Evolutionary conservation across 495 filamentous ascomycete species (phyloP).

Genomic region (Thermothielavioides terrestris): DNA sequence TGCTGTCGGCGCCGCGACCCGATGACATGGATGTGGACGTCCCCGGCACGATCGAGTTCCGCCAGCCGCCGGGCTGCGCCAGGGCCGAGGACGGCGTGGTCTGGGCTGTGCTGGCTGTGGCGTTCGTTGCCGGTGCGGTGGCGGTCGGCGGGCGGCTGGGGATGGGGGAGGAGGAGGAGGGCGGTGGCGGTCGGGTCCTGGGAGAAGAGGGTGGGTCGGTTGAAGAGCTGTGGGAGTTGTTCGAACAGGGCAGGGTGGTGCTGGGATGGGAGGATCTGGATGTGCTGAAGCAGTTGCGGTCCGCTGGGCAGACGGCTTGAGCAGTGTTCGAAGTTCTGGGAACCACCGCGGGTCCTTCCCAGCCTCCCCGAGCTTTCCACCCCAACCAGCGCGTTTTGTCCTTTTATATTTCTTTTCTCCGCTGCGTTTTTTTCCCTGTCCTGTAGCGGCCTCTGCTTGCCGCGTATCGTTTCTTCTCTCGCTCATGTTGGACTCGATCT

Average conservation of each 20-base stretch:
- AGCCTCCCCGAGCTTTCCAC: background rate
- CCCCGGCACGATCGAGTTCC: constrained; percentile 22
- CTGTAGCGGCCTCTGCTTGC: no score
- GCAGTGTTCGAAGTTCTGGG: no score
- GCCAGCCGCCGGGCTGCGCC: constrained; percentile 21
- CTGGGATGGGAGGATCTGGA: constrained; percentile 21
- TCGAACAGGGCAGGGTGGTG: constrained; percentile 12
- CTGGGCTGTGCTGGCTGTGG: constrained; percentile 18
- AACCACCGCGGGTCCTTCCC: background rate
- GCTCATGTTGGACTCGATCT: no score
- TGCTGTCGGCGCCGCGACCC: constrained; percentile 1
- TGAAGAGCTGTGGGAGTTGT: constrained; percentile 20
- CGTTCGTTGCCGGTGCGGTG: constrained; percentile 21
- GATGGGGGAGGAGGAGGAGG: background rate
- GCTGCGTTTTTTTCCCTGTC: no score
- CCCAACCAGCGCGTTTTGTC: no score
- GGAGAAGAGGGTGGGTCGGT: constrained; percentile 5
- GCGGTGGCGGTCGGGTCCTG: background rate
- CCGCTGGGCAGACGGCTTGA: no score
- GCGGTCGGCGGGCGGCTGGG: constrained; percentile 1
- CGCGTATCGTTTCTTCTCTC: no score
- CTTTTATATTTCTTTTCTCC: no score
- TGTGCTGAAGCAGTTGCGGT: constrained; percentile 17
- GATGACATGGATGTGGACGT: background rate
- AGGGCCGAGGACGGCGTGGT: constrained; percentile 11